Base-by-base conservation (phyloP, 2,329 filamentous ascomycete genomes). In the Paramyrothecium roridum region DNA sequence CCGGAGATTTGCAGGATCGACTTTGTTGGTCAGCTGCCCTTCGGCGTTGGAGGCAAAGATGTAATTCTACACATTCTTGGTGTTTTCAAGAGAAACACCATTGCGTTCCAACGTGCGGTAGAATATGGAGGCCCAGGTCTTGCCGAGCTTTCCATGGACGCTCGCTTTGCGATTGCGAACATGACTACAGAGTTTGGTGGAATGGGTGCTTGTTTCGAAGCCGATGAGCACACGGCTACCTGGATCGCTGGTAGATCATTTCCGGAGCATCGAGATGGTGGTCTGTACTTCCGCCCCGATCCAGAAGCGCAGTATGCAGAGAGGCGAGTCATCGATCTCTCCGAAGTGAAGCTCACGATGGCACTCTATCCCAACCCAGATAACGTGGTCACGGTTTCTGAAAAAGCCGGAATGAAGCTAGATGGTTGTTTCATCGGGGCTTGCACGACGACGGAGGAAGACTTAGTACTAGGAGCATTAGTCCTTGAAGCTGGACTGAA, bases 121-220 rank as follows among this genome's bases (percentile, higher is more conserved):
- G 77, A 79, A 60, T 79, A 75, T 53, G 69, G 65, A 4, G 77
- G 77, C 0, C 69, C 74, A 0, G 75, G 77, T 1, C 57, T 73
- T 1, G 56, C 67, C 26, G 63, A 72, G 53, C 63, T 79, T 3
- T 73, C 69, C 0, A 67, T 63, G 16, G 76, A 79, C 63, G 76
- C 74, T 1, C 65, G 77, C 2, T 80, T 79, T 61, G 76, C 76
- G 1, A 76, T 79, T 52, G 65, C 68, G 20, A 79, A 80, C 54
- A 79, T 79, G 76, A 74, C 69, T 1, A 76, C 76, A 8, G 61
- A 77, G 57, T 72, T 77, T 54, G 73, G 74, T 2, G 74, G 69
- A 3, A 69, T 77, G 33, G 71, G 68, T 0, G 73, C 71, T 1
- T 63, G 73, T 2, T 76, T 74, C 52, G 69, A 69, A 17, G 67